Percentiles rank a stretch among this genome's conserved stretches.
Evolutionary conservation across 768 basidiomycete genomes (phyloP).

Genomic region (Mycena galopus): DNA sequence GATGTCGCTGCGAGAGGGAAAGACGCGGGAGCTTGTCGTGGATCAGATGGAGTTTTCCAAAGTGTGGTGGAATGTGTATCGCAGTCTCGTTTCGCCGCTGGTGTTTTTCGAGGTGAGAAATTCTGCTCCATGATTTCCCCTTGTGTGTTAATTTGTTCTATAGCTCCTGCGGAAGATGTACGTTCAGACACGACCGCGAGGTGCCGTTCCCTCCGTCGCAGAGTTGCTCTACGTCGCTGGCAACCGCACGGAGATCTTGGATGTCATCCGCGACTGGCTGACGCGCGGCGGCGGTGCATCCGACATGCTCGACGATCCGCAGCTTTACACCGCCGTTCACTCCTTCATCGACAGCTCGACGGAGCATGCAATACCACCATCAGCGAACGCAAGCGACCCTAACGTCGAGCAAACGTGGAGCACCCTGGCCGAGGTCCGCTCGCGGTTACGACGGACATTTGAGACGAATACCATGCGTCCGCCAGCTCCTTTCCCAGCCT

Average conservation of each 20-base stretch:
- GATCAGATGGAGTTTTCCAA: constrained; percentile 80
- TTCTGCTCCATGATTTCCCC: constrained; percentile 2
- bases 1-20: constrained; percentile 80
- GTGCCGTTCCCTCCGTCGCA: constrained; percentile 55
- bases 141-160: constrained; percentile 21
- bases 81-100: constrained; percentile 84
- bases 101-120: constrained; percentile 85
- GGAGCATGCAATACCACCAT: constrained; percentile 65
- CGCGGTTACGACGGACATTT: constrained; percentile 60
- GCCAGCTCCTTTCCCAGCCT: constrained; percentile 47
- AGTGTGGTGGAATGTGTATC: constrained; percentile 88
- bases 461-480: constrained; percentile 74
- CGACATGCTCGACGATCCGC: constrained; percentile 79
- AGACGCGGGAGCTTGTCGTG: constrained; percentile 78
- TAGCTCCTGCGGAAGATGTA: constrained; percentile 86
- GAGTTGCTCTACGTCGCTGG: constrained; percentile 65
- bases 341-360: constrained; percentile 70
- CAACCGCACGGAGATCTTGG: constrained; percentile 73
- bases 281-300: constrained; percentile 80
- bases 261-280: constrained; percentile 80
- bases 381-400: constrained; percentile 54
- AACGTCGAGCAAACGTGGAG: constrained; percentile 63
- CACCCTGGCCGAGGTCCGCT: constrained; percentile 57
- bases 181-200: constrained; percentile 61
- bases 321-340: constrained; percentile 69